These are phyloP conservation scores for Suillus subaureus DNA, from an alignment of 768 basidiomycete genomes.

Conservation along the genomic window DNA sequence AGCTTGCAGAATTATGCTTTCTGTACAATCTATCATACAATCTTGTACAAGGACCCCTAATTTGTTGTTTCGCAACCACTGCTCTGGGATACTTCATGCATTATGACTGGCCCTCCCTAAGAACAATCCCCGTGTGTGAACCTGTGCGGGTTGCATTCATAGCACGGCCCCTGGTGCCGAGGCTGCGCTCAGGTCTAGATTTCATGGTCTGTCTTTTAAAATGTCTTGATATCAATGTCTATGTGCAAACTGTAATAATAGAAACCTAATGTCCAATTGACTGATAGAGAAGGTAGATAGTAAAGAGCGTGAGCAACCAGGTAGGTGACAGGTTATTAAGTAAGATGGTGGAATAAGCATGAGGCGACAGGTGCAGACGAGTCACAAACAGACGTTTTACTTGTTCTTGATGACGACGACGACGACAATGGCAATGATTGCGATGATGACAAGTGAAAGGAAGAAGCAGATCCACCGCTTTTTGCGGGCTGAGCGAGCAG, in stretches of 20 bases:
- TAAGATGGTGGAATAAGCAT: conserved; percentile 11
- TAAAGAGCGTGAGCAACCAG: conserved; percentile 4
- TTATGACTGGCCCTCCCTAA: background rate
- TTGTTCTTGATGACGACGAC: conserved; percentile 57
- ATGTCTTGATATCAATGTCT: background rate
- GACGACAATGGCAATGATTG: conserved; percentile 65
- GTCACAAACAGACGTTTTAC: conserved; percentile 18
- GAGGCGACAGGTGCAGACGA: conserved; percentile 19
- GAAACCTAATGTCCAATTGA: background rate
- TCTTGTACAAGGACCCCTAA: background rate
- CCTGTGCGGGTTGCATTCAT: background rate
- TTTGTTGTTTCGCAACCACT: background rate
- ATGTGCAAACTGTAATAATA: background rate
- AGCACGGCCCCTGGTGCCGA: background rate
- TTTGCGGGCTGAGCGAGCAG: conserved; percentile 86
- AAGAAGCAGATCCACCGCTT: conserved; percentile 98
- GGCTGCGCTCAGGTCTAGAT: background rate
- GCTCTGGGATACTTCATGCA: background rate
- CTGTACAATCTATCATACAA: background rate
- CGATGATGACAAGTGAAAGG: conserved; percentile 65
- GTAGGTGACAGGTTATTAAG: background rate
- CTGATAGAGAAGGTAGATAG: background rate
- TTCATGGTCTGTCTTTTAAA: background rate
- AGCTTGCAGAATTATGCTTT: background rate
- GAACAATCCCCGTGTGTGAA: background rate